Percentiles rank a stretch among this genome's conserved stretches.
These are phyloP conservation scores for Kwoniella newhampshirensis DNA, from an alignment of 768 basidiomycete species.

Conservation along the genomic window DNA sequence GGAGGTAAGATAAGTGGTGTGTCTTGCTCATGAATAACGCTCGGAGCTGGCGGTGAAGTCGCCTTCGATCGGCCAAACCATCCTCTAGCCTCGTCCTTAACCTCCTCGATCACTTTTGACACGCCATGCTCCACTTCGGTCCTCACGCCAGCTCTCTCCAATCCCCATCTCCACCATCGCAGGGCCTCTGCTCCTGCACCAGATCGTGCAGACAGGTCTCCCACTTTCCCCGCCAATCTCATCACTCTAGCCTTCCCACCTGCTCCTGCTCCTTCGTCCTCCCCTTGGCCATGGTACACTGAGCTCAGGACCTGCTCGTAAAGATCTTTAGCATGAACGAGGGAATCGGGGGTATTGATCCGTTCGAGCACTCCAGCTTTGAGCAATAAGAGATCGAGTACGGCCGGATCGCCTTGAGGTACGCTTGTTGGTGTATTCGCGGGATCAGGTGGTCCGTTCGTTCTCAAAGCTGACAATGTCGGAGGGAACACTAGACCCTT, in stretches of 20 bases:
- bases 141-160: conserved; percentile 30
- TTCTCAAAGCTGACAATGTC: conserved; percentile 19
- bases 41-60: background rate
- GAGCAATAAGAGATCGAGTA: conserved; percentile 43
- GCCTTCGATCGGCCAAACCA: conserved; percentile 27
- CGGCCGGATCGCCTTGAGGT: conserved; percentile 33
- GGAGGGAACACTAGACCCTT: conserved; percentile 42
- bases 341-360: conserved; percentile 33
- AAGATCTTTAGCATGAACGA: conserved; percentile 40
- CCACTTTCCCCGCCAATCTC: conserved; percentile 44
- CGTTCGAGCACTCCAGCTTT: conserved; percentile 50
- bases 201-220: conserved; percentile 37
- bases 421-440: conserved; percentile 1
- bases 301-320: conserved; percentile 44
- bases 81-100: conserved; percentile 15
- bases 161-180: conserved; percentile 48
- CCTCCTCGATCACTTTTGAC: conserved; percentile 5
- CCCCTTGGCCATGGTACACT: conserved; percentile 1
- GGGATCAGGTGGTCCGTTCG: conserved; percentile 9
- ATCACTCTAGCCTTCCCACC: conserved; percentile 27
- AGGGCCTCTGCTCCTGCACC: conserved; percentile 31
- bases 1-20: conserved; percentile 17
- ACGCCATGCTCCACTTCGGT: background rate
- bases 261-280: conserved; percentile 4
- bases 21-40: background rate